Evolutionary conservation across 306 rosid genomes (phyloP).

Genomic region (Quercus aquifolioides): DNA sequence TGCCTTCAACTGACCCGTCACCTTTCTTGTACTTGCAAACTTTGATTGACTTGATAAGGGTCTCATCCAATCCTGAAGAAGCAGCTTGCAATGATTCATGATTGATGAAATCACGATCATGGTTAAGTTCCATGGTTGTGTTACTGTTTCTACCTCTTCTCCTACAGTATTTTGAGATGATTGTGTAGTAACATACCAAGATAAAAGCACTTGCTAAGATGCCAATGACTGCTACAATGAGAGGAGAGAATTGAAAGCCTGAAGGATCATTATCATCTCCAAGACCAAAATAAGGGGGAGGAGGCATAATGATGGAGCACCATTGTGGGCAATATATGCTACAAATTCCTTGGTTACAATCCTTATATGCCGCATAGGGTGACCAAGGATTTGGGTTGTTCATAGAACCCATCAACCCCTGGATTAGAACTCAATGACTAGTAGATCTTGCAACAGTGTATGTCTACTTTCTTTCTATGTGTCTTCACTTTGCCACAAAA

Average conservation of each 20-base stretch:
- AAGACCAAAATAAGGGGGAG: conserved; percentile 54
- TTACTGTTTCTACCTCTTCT: conserved; percentile 9
- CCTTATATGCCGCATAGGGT: conserved; percentile 37
- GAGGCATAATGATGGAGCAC: conserved; percentile 66
- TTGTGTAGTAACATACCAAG: conserved; percentile 54
- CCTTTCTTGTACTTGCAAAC: conserved; percentile 52
- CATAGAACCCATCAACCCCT: conserved; percentile 33
- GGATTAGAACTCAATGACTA: background rate
- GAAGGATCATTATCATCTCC: background rate
- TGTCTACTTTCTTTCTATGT: background rate
- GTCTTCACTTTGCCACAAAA: background rate
- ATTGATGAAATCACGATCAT: background rate
- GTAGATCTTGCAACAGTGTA: conserved; percentile 8
- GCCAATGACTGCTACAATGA: conserved; percentile 68
- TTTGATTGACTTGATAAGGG: conserved; percentile 50
- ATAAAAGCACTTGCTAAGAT: conserved; percentile 61
- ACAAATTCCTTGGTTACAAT: conserved; percentile 68
- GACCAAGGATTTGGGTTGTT: conserved; percentile 46
- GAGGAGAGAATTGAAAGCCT: conserved; percentile 62
- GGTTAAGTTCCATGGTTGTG: background rate
- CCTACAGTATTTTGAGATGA: conserved; percentile 59
- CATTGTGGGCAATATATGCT: conserved; percentile 79
- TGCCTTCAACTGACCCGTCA: conserved; percentile 50
- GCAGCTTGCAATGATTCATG: conserved; percentile 27
- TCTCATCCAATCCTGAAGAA: conserved; percentile 50